phyloP scores from a whole-genome alignment of 495 filamentous ascomycete species.

The Pyronema domesticum region DNA sequence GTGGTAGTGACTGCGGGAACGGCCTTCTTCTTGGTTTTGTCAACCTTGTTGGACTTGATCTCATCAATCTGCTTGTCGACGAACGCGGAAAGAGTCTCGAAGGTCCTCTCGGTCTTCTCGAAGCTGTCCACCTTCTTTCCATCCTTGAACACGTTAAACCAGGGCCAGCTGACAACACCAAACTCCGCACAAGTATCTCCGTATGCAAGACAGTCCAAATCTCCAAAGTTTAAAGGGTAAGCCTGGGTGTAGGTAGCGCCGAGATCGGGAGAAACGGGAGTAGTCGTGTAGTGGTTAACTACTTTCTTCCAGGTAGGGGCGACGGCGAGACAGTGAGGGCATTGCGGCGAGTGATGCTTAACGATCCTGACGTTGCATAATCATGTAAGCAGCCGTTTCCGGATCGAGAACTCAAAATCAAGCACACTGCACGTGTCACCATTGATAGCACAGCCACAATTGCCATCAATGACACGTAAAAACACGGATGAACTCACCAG shows the following conservation, averaged over 20 bases:
- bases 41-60: constrained; percentile 37
- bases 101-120: constrained; percentile 28
- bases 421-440: not conserved
- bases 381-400: constrained; percentile 8
- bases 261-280: constrained; percentile 31
- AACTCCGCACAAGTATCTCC: constrained; percentile 45
- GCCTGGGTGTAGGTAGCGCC: constrained; percentile 39
- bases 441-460: not conserved
- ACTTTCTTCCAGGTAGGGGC: constrained; percentile 81
- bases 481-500: constrained; percentile 12
- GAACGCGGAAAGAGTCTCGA: constrained; percentile 35
- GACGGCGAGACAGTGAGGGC: constrained; percentile 54
- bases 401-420: not conserved
- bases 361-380: constrained; percentile 38
- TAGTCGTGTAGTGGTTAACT: constrained; percentile 94
- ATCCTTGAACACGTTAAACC: constrained; percentile 65
- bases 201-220: constrained; percentile 66
- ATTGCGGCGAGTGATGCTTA: constrained; percentile 51
- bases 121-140: constrained; percentile 48
- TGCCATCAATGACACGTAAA: not conserved
- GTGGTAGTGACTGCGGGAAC: constrained; percentile 30
- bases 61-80: constrained; percentile 63
- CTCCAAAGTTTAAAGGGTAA: constrained; percentile 81
- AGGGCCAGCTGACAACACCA: constrained; percentile 49
- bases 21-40: constrained; percentile 1